Evolutionary conservation across 768 basidiomycete genomes (phyloP).

Genomic region (Pleurotus eryngii): DNA sequence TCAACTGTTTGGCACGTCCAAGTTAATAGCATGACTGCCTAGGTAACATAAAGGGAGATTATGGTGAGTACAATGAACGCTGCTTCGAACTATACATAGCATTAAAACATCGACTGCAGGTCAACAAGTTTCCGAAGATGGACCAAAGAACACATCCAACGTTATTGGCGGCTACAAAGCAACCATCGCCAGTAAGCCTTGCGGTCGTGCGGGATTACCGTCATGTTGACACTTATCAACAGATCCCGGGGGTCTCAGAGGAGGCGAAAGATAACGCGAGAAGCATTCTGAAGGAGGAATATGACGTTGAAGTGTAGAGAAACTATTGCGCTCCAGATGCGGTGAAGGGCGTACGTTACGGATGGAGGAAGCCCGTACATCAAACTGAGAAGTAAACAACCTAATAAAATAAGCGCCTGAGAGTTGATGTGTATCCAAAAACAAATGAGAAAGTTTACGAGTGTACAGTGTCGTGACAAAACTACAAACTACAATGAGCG

Average conservation of each 20-base stretch:
- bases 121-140: background rate
- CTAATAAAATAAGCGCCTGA: too few relatives aligned
- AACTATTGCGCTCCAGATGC: too few relatives aligned
- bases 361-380: too few relatives aligned
- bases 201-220: background rate
- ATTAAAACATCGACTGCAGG: background rate
- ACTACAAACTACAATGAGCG: too few relatives aligned
- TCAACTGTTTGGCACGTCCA: background rate
- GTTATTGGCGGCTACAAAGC: constrained; percentile 4
- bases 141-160: constrained; percentile 3
- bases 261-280: background rate
- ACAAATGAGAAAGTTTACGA: too few relatives aligned
- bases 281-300: background rate
- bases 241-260: background rate
- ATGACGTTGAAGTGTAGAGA: too few relatives aligned
- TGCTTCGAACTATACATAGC: background rate
- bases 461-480: too few relatives aligned
- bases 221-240: background rate
- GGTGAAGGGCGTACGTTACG: too few relatives aligned
- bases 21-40: background rate
- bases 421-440: too few relatives aligned
- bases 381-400: too few relatives aligned
- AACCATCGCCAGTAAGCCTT: background rate
- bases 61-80: too few relatives aligned
- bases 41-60: background rate